phyloP scores from a whole-genome alignment of 495 filamentous ascomycete genomes.

The Mycothermus thermophilus region DNA sequence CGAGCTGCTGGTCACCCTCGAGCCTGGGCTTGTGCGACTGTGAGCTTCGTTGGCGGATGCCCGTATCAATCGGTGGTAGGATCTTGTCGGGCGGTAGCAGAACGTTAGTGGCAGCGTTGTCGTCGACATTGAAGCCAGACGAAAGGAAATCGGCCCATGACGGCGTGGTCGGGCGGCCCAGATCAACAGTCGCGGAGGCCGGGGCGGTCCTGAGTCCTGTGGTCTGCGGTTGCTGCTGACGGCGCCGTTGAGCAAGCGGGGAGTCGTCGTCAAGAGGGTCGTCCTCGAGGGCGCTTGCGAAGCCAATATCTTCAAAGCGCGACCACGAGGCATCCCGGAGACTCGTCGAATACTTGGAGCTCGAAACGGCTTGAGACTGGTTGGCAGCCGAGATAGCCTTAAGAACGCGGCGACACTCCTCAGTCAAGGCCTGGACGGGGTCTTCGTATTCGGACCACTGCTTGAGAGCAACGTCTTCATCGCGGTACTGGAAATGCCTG shows the following conservation, averaged over 20 bases:
- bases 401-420: constrained; percentile 85
- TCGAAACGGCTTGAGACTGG: constrained; percentile 54
- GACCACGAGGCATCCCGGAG: constrained; percentile 86
- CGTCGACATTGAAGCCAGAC: constrained; percentile 67
- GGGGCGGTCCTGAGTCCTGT: constrained; percentile 48
- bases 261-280: constrained; percentile 50
- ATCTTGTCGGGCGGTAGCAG: constrained; percentile 84
- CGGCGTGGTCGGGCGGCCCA: constrained; percentile 81
- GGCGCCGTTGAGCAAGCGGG: constrained; percentile 18
- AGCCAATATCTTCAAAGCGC: constrained; percentile 89
- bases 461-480: constrained; percentile 69
- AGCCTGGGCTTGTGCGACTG: constrained; percentile 67
- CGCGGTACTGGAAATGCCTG: constrained; percentile 88
- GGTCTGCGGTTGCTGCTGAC: constrained; percentile 20
- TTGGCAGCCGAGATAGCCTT: constrained; percentile 79
- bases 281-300: constrained; percentile 62
- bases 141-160: constrained; percentile 97
- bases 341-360: constrained; percentile 52
- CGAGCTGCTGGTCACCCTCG: constrained; percentile 50
- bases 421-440: constrained; percentile 73
- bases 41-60: constrained; percentile 62
- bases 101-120: constrained; percentile 42
- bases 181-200: constrained; percentile 43
- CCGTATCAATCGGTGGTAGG: constrained; percentile 67
- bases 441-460: constrained; percentile 82